A percentile compares a stretch with the other conserved stretches of the same genome.
Conservation (phyloP, 73 alveolate genomes). For the Breviolum minutum region DNA sequence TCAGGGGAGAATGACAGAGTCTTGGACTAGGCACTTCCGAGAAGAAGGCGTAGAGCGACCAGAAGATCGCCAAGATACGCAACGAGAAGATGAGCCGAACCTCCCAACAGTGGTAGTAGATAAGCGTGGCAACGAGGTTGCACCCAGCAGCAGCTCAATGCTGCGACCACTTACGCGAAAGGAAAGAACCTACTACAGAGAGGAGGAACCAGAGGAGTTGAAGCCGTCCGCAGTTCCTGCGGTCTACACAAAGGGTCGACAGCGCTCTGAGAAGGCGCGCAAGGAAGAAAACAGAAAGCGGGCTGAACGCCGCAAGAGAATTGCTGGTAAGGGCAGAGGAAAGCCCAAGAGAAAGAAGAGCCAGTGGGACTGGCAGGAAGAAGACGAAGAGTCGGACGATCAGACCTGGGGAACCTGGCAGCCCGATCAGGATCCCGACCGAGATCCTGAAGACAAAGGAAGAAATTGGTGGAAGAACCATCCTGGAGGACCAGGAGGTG, state of each 20-base stretch:
- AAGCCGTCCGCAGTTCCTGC: neutral
- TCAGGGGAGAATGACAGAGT: neutral
- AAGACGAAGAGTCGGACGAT: neutral
- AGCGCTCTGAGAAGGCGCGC: neutral
- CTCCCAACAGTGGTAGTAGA: constrained; percentile 14
- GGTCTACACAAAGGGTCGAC: neutral
- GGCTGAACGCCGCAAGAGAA: neutral
- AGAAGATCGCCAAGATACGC: neutral
- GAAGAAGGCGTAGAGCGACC: neutral
- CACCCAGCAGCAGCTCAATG: neutral
- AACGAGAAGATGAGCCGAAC: neutral
- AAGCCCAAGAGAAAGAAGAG: neutral
- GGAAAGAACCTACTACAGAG: neutral
- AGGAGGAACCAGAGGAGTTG: neutral
- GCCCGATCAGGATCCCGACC: neutral
- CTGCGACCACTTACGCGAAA: neutral
- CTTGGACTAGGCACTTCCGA: neutral
- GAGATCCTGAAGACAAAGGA: constrained; percentile 3
- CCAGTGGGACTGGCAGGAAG: neutral
- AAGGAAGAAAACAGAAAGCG: neutral
- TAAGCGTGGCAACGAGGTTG: neutral
- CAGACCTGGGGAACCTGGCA: neutral
- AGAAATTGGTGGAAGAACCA: neutral
- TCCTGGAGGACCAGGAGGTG: constrained; percentile 30
- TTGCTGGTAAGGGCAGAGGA: neutral